A percentile compares a stretch with the other conserved stretches of the same genome.
These are phyloP conservation scores for Tieghemiomyces parasiticus DNA, from an alignment of 192 early-diverging fungal species.

Conservation along the genomic window DNA sequence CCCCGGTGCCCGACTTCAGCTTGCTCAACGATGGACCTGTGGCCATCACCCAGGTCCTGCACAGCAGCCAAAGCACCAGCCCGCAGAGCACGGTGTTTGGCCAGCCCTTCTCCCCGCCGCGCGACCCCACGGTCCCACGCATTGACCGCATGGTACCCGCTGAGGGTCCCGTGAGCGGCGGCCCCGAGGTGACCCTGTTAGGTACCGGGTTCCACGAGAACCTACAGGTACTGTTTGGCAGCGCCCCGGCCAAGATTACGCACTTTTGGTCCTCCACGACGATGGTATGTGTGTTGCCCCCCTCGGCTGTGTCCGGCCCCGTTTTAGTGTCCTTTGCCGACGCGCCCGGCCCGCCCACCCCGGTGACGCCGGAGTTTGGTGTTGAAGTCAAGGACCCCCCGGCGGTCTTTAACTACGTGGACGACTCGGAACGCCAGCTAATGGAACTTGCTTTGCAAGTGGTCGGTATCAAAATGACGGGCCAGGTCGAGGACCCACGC, in stretches of 20 bases:
- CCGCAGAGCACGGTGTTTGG: slow-evolving; percentile 5
- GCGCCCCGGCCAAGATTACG: slow-evolving; percentile 48
- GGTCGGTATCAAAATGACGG: slow-evolving; percentile 69
- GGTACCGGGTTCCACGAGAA: slow-evolving; percentile 70
- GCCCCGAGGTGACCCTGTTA: slow-evolving; percentile 66
- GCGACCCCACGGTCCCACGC: slow-evolving; percentile 23
- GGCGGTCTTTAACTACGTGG: slow-evolving; percentile 29
- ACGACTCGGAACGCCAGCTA: slow-evolving; percentile 75
- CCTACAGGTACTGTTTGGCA: slow-evolving; percentile 67
- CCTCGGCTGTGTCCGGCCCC: slow-evolving; percentile 50
- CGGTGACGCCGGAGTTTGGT: slow-evolving; percentile 18
- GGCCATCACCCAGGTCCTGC: slow-evolving; percentile 7
- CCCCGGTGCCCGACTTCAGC: background rate
- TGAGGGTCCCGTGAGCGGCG: slow-evolving; percentile 76
- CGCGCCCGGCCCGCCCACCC: too few relatives aligned
- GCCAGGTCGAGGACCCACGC: slow-evolving; percentile 59
- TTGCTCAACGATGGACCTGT: background rate
- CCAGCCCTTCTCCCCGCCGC: slow-evolving; percentile 6
- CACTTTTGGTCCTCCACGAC: slow-evolving; percentile 66
- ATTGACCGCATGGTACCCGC: slow-evolving; percentile 65
- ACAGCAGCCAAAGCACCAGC: slow-evolving; percentile 1
- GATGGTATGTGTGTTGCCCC: slow-evolving; percentile 72
- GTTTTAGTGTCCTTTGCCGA: slow-evolving; percentile 38
- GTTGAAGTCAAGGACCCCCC: slow-evolving; percentile 14
- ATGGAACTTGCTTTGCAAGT: slow-evolving; percentile 83